phyloP scores from a whole-genome alignment of 306 rosid genomes.

The Urtica urens region DNA sequence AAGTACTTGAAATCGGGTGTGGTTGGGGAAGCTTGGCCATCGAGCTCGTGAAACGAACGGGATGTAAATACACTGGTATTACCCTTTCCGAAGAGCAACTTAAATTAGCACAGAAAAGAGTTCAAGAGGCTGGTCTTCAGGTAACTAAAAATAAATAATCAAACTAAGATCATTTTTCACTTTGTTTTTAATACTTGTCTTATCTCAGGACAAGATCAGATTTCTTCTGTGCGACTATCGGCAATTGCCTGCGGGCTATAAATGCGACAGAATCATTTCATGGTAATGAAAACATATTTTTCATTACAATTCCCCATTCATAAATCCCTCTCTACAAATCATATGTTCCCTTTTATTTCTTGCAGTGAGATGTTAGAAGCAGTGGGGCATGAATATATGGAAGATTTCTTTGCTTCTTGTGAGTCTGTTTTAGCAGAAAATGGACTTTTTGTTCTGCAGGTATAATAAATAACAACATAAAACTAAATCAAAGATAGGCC shows the following conservation, averaged over 20 bases:
- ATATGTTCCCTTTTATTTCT: neutral
- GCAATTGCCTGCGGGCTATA: slow-evolving; percentile 39
- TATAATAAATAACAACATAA: too few relatives aligned
- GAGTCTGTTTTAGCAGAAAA: slow-evolving; percentile 59
- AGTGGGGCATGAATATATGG: slow-evolving; percentile 83
- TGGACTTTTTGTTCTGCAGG: slow-evolving; percentile 74
- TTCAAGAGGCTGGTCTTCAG: slow-evolving; percentile 67
- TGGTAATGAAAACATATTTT: slow-evolving; percentile 38
- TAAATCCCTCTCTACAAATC: neutral
- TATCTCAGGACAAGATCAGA: slow-evolving; percentile 49
- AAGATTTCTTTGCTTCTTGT: slow-evolving; percentile 63
- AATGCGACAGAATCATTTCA: slow-evolving; percentile 74
- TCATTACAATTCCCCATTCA: neutral
- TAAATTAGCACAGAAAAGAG: slow-evolving; percentile 57
- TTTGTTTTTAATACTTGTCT: neutral
- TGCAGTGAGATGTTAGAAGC: slow-evolving; percentile 79
- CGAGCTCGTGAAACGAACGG: slow-evolving; percentile 63
- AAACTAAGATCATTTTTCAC: neutral
- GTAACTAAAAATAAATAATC: slow-evolving; percentile 9
- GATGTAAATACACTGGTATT: slow-evolving; percentile 80
- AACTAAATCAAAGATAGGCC: slow-evolving; percentile 22
- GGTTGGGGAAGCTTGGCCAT: slow-evolving; percentile 95
- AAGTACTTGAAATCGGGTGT: slow-evolving; percentile 75
- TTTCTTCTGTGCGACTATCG: slow-evolving; percentile 80
- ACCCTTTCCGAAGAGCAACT: slow-evolving; percentile 77